Percentiles rank a stretch among this genome's conserved stretches.
phyloP scores from a whole-genome alignment of 2,329 filamentous ascomycete species.

The Claviceps pazoutovae region DNA sequence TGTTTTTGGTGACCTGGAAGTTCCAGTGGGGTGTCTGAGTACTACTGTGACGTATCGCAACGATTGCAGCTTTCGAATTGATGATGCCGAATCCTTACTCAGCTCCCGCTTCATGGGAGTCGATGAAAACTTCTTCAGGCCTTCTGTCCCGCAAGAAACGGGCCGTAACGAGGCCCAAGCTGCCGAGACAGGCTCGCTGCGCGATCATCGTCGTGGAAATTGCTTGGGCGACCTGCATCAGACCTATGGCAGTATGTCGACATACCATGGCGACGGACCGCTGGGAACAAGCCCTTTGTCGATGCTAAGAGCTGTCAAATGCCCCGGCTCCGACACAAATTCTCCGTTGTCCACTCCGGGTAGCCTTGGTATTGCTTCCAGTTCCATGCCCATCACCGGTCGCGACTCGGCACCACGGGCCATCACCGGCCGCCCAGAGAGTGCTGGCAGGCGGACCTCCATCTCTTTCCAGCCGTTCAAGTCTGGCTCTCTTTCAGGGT shows the following conservation, averaged over 20 bases:
- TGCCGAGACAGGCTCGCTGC: conserved; percentile 60
- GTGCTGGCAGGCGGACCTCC: conserved; percentile 58
- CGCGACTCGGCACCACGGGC: conserved; percentile 15
- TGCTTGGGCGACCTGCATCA: conserved; percentile 51
- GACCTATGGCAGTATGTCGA: conserved; percentile 80
- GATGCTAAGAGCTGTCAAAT: conserved; percentile 56
- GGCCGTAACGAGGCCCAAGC: conserved; percentile 22
- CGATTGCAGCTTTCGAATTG: conserved; percentile 81
- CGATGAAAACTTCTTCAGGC: conserved; percentile 76
- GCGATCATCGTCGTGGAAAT: conserved; percentile 39
- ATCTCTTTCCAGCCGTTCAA: conserved; percentile 95
- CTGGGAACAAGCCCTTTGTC: conserved; percentile 77
- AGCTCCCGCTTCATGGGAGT: conserved; percentile 89
- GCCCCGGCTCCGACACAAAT: conserved; percentile 46
- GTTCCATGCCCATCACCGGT: conserved; percentile 39
- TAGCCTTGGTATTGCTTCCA: conserved; percentile 28
- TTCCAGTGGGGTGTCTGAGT: conserved; percentile 71
- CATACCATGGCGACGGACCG: conserved; percentile 68
- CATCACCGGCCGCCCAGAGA: conserved; percentile 31
- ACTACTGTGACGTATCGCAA: conserved; percentile 74
- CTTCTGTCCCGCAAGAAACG: conserved; percentile 50
- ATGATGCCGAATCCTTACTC: conserved; percentile 78
- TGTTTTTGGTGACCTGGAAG: conserved; percentile 70
- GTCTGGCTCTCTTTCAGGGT: conserved; percentile 84
- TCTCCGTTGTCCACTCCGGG: conserved; percentile 37